Base-by-base conservation (phyloP, 176 grass and related monocot species). In the Ananas comosus region DNA sequence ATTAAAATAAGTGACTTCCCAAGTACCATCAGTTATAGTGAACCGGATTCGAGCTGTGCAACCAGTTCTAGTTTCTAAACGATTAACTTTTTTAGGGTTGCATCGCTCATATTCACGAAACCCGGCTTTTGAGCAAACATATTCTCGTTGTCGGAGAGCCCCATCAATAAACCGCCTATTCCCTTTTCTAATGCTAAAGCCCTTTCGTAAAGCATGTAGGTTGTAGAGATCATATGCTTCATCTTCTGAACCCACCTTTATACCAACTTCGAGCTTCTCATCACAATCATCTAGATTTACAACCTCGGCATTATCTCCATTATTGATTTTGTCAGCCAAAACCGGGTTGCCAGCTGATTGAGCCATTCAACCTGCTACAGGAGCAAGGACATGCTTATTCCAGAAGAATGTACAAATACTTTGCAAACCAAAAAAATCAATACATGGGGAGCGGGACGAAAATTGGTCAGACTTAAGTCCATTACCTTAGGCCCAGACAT, bases 111-210 rank as follows among this genome's bases (percentile, higher is more conserved):
- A 86, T 51, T 93, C 86, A 70, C 85, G 82, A 80, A 88, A 76
- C 70, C 90, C 90, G 83, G 89, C 90, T 69, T 93, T 93, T 23
- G 90, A 93, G 79, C 90, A 93, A 81, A 89, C 89, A 79, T 93
- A 93, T 71, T 93, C 90, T 79, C 89, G 89, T 5, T 86, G 86
- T 9, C 90, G 83, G 50, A 89, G 85, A 58, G 50, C 71, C 21
- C 90, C 90, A 14, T 83, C 86, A 76, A 86, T 89, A 77, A 89
- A 94, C 74, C 89, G 89, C 68, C 89, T 86, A 29, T 94, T 94
- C 54, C 90, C 90, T 28, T 89, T 93, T 14, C 90, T 70, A 53
- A 93, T 84, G 71, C 90, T 93, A 66, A 93, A 93, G 57, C 90
- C 90, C 90, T 89, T 86, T 58, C 83, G 78, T 14, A 83, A 86